These are phyloP conservation scores for Prunus davidiana DNA, from an alignment of 306 rosid species.

Conservation along the genomic window DNA sequence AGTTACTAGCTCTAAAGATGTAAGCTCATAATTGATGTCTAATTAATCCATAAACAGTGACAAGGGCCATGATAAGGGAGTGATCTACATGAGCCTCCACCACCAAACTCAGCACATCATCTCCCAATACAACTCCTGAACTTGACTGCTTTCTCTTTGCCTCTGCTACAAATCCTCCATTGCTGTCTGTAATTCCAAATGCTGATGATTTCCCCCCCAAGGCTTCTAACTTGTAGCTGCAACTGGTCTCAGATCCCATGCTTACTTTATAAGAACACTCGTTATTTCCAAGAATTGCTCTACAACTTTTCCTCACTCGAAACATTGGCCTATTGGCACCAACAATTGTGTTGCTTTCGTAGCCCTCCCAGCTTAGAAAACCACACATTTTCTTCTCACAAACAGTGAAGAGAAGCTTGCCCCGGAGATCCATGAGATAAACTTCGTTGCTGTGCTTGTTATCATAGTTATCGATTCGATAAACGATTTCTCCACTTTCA, in stretches of 20 bases:
- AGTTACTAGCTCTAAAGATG: neutral
- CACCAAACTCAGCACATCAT: slow-evolving; percentile 41
- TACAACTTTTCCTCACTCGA: slow-evolving; percentile 21
- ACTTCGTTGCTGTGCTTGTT: slow-evolving; percentile 32
- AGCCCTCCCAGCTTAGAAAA: slow-evolving; percentile 17
- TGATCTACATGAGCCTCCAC: slow-evolving; percentile 33
- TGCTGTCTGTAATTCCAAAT: slow-evolving; percentile 17
- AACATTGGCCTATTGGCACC: slow-evolving; percentile 17
- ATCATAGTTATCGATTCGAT: slow-evolving; percentile 38
- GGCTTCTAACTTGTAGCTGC: slow-evolving; percentile 26
- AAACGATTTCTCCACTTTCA: slow-evolving; percentile 30
- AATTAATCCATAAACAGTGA: slow-evolving; percentile 34
- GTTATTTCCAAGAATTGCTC: neutral
- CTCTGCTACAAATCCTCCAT: slow-evolving; percentile 29
- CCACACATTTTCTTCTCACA: slow-evolving; percentile 9
- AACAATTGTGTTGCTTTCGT: neutral
- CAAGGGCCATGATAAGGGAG: slow-evolving; percentile 10
- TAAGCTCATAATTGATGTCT: slow-evolving; percentile 21
- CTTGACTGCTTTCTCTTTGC: slow-evolving; percentile 20
- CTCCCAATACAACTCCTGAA: slow-evolving; percentile 34
- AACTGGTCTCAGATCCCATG: neutral
- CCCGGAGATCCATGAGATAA: slow-evolving; percentile 39
- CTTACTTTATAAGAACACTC: slow-evolving; percentile 8
- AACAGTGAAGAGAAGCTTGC: slow-evolving; percentile 35
- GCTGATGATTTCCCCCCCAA: slow-evolving; percentile 27